Evolutionary conservation across 129 eudicot species (phyloP).

Genomic region (Daucus carota): DH1_v3.0 NC_030382.2:27159001-27159500

Average conservation of each 20-base stretch:
- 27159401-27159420: background rate
- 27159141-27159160: too few species aligned
- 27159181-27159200: background rate
- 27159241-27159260: background rate
- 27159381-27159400: background rate
- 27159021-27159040: background rate
- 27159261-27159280: background rate
- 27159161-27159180: background rate
- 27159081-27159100: background rate
- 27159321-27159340: background rate
- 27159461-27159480: background rate
- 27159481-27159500: background rate
- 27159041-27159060: background rate
- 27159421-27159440: background rate
- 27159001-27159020: background rate
- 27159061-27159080: background rate
- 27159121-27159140: background rate
- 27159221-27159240: background rate
- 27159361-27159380: background rate
- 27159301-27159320: background rate
- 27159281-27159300: background rate
- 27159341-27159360: background rate
- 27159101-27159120: background rate
- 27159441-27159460: background rate
- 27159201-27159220: background rate